Base-by-base conservation (phyloP, 768 basidiomycete genomes). In the Mycena sanguinolenta region DNA sequence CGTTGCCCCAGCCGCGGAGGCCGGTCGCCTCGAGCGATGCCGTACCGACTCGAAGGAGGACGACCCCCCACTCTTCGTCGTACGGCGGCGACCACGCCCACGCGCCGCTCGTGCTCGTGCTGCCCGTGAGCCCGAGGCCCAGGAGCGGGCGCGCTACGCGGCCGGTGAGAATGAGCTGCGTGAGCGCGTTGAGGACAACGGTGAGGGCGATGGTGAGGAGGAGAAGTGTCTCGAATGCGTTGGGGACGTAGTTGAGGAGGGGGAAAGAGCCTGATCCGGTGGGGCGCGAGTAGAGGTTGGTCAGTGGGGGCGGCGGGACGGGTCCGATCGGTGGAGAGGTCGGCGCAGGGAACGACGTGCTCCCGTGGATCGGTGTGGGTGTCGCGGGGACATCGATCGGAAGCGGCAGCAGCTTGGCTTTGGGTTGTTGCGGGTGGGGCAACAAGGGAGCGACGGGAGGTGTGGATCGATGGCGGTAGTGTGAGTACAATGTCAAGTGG, bases 21-120 rank as follows among this genome's bases (percentile, higher is more conserved):
- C 89, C 90, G 0, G 92, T 93, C 0, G 91, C 90, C 76, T 95
- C 93, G 58, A 95, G 82, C 71, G 91, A 92, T 4, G 92, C 92
- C 0, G 91, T 91, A 23, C 92, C 92, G 23, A 93, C 82, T 25
- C 93, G 88, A 50, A 94, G 83, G 44, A 95, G 83, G 3, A 91
- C 87, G 25, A 93, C 85, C 8, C 89, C 87, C 78, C 72, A 73
- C 62, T 73, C 72, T 49, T 73, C 72, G 28, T 73, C 69, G 55
- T 73, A 73, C 62, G 72, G 65, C 62, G 68, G 72, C 52, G 58
- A 69, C 81, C 77, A 70, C 77, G 83, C 75, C 68, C 79, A 75
- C 28, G 79, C 72, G 50, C 74, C 72, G 28, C 71, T 59, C 25
- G 25, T n/a, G 69, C 65, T 61, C 50, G 53, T 58, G 28, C 50